Conservation (phyloP, 2,329 filamentous ascomycete species). For the Talaromyces sp. region DNA sequence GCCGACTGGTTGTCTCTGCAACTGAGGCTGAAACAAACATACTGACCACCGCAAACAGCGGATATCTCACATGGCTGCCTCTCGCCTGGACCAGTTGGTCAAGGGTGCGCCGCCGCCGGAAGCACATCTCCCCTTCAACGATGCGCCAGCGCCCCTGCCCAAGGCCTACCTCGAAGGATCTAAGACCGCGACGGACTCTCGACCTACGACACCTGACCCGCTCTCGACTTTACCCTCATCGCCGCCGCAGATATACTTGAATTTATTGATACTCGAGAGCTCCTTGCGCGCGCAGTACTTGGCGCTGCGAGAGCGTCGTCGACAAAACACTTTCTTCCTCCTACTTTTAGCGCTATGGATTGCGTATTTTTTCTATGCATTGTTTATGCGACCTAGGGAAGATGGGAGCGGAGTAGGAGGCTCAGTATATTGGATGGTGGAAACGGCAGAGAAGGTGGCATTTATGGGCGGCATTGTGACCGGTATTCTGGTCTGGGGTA, state of each 20-base stretch:
- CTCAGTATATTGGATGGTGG: slow-evolving; percentile 93
- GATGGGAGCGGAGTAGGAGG: slow-evolving; percentile 89
- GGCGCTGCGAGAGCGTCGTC: slow-evolving; percentile 77
- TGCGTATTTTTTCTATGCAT: slow-evolving; percentile 76
- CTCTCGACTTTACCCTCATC: slow-evolving; percentile 80
- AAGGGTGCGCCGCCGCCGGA: slow-evolving; percentile 76
- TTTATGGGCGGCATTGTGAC: slow-evolving; percentile 89
- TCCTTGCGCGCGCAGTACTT: slow-evolving; percentile 91
- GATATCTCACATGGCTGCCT: slow-evolving; percentile 54
- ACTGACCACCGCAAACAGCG: slow-evolving; percentile 1
- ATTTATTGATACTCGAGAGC: slow-evolving; percentile 92
- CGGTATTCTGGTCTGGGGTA: slow-evolving; percentile 82
- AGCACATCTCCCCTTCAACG: slow-evolving; percentile 45
- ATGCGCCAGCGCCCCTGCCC: slow-evolving; percentile 40
- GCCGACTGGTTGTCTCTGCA: slow-evolving; percentile 8
- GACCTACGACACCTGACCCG: slow-evolving; percentile 58
- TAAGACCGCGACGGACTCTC: slow-evolving; percentile 44
- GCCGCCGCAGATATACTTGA: slow-evolving; percentile 95
- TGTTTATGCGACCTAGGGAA: slow-evolving; percentile 93
- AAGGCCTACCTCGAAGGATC: slow-evolving; percentile 22
- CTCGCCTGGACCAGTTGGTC: slow-evolving; percentile 76
- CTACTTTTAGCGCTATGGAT: slow-evolving; percentile 77
- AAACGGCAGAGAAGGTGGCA: slow-evolving; percentile 83
- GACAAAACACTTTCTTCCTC: slow-evolving; percentile 91
- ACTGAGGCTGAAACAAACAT: not conserved